Evolutionary conservation across 371 early-diverging fungal species (phyloP).

Genomic region (Circinella umbellata): DNA sequence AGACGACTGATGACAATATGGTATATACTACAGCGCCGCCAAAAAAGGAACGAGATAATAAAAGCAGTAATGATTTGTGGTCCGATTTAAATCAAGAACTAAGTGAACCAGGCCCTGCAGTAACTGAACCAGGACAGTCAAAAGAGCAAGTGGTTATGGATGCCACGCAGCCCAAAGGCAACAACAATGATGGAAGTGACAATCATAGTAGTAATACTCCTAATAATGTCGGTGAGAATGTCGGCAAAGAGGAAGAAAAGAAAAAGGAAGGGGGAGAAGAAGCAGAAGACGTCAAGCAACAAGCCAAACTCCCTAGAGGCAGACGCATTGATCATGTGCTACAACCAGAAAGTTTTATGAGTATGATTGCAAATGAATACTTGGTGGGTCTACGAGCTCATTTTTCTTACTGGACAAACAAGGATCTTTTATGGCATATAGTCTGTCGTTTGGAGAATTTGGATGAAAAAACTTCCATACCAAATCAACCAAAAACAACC

Average conservation of each 20-base stretch:
- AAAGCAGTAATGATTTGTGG: slow-evolving; percentile 20
- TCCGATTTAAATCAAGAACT: slow-evolving; percentile 38
- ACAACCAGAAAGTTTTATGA: slow-evolving; percentile 54
- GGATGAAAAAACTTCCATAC: slow-evolving; percentile 7
- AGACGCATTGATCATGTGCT: slow-evolving; percentile 49
- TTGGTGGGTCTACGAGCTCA: slow-evolving; percentile 54
- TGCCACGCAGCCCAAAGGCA: slow-evolving; percentile 26
- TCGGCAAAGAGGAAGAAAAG: background rate
- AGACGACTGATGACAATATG: background rate
- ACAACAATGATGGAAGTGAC: too few species aligned
- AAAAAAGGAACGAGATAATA: background rate
- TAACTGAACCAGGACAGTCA: slow-evolving; percentile 39
- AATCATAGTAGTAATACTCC: slow-evolving; percentile 11
- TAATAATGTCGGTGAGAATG: slow-evolving; percentile 6
- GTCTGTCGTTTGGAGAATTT: slow-evolving; percentile 42
- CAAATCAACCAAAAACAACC: background rate
- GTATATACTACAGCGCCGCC: background rate
- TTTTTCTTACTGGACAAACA: slow-evolving; percentile 59
- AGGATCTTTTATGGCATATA: slow-evolving; percentile 57
- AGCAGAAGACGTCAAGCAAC: slow-evolving; percentile 19
- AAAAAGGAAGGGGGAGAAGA: background rate
- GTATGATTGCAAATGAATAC: slow-evolving; percentile 59
- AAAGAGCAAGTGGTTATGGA: slow-evolving; percentile 40
- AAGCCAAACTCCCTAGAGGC: slow-evolving; percentile 14
- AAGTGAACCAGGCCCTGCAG: slow-evolving; percentile 40